Percentiles rank a stretch among this genome's conserved stretches.
phyloP scores from a whole-genome alignment of 495 filamentous ascomycete species.

The Glarea lozoyensis region DNA sequence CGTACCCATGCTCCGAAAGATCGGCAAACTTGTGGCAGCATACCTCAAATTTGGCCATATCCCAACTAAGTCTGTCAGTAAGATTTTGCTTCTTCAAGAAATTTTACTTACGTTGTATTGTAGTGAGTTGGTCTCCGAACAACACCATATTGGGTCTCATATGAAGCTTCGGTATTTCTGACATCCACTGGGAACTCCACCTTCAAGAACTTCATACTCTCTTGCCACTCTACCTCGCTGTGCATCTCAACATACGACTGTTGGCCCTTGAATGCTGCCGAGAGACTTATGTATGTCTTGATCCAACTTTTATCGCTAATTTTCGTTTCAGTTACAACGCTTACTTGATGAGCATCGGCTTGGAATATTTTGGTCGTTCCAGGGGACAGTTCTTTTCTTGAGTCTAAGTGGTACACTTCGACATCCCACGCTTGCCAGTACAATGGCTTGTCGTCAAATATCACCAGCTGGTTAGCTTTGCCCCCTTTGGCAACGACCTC shows the following conservation, averaged over 20 bases:
- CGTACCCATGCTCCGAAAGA: slow-evolving; percentile 83
- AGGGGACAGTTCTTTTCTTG: slow-evolving; percentile 62
- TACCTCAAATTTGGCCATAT: slow-evolving; percentile 99
- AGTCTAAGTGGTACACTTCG: slow-evolving; percentile 89
- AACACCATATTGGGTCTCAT: slow-evolving; percentile 91
- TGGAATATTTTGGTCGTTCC: slow-evolving; percentile 63
- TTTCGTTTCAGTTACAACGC: slow-evolving; percentile 68
- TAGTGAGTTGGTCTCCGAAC: slow-evolving; percentile 86
- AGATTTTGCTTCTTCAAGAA: slow-evolving; percentile 4
- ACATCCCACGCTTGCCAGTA: slow-evolving; percentile 99
- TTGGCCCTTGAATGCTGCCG: slow-evolving; percentile 52
- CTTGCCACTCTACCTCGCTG: slow-evolving; percentile 84
- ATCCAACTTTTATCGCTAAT: slow-evolving; percentile 85
- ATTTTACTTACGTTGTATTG: slow-evolving; percentile 58
- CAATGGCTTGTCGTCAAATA: slow-evolving; percentile 95
- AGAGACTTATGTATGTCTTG: slow-evolving; percentile 75
- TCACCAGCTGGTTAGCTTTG: slow-evolving; percentile 85
- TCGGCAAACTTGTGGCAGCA: slow-evolving; percentile 98
- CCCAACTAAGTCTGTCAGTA: slow-evolving; percentile 57
- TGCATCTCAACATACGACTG: slow-evolving; percentile 69
- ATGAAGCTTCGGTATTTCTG: slow-evolving; percentile 85
- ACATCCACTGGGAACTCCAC: slow-evolving; percentile 96
- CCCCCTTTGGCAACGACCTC: slow-evolving; percentile 71
- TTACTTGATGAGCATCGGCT: slow-evolving; percentile 62
- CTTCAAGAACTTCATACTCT: slow-evolving; percentile 96